A percentile compares a stretch with the other conserved stretches of the same genome.
Evolutionary conservation across 441 rosid species (phyloP).

Genomic region (Adansonia madagascariensis): DNA sequence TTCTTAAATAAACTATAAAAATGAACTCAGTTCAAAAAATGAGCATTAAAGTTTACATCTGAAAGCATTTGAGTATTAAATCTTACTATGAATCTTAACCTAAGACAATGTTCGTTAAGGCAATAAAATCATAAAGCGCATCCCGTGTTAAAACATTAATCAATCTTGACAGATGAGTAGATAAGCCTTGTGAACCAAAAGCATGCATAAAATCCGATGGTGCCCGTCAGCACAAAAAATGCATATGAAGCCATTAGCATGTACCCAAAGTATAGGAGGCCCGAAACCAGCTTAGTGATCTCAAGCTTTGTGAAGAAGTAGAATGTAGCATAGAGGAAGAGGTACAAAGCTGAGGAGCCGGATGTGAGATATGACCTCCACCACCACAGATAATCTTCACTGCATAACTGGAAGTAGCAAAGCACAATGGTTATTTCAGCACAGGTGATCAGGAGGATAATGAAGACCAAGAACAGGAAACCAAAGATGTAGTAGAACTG

Average conservation of each 20-base stretch:
- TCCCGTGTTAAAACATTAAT: slow-evolving; percentile 33
- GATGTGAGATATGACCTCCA: slow-evolving; percentile 75
- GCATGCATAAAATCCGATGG: slow-evolving; percentile 65
- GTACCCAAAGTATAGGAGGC: slow-evolving; percentile 60
- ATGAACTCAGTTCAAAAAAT: slow-evolving; percentile 38
- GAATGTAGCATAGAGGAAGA: slow-evolving; percentile 62
- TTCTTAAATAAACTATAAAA: slow-evolving; percentile 26
- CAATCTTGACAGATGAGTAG: slow-evolving; percentile 72
- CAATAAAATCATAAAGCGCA: neutral
- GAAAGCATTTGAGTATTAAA: slow-evolving; percentile 33
- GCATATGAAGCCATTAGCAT: slow-evolving; percentile 68
- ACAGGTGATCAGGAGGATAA: slow-evolving; percentile 82
- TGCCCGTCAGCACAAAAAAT: slow-evolving; percentile 61
- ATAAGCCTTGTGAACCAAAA: slow-evolving; percentile 71
- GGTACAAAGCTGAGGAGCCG: slow-evolving; percentile 65
- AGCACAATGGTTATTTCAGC: slow-evolving; percentile 91
- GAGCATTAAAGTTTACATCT: slow-evolving; percentile 41
- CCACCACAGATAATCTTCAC: slow-evolving; percentile 73
- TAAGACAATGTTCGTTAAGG: neutral
- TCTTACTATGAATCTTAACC: slow-evolving; percentile 25
- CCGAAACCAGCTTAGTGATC: slow-evolving; percentile 62
- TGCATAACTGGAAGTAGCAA: slow-evolving; percentile 92
- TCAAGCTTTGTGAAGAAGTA: slow-evolving; percentile 74
- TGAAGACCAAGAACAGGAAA: slow-evolving; percentile 91
- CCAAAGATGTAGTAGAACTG: slow-evolving; percentile 99